Evolutionary conservation across 202 grass and related monocot species (phyloP).

Genomic region (Panicum hallii): DNA sequence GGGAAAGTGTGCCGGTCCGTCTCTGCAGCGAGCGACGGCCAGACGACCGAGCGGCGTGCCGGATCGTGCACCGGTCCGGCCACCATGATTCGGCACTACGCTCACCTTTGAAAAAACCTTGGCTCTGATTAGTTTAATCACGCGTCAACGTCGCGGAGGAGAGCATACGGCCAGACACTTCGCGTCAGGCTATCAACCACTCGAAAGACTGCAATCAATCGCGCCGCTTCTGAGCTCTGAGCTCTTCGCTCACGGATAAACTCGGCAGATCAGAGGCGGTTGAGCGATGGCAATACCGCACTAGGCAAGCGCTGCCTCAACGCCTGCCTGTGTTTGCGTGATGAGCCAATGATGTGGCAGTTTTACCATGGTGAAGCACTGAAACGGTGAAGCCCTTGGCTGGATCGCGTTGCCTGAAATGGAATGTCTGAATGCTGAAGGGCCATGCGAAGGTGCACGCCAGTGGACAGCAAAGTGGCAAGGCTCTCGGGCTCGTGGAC

Average conservation of each 20-base stretch:
- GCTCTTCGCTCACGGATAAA: background rate
- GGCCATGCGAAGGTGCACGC: background rate
- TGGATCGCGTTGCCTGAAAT: background rate
- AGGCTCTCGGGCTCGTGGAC: background rate
- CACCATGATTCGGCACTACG: background rate
- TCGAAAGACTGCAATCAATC: conserved; percentile 4
- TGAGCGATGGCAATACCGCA: background rate
- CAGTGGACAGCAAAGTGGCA: background rate
- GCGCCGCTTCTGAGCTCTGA: too few species aligned
- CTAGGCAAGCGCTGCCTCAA: background rate
- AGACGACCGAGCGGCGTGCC: conserved; percentile 21
- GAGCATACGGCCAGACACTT: background rate
- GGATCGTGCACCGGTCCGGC: conserved; percentile 27
- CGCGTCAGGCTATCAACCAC: background rate
- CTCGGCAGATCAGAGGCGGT: background rate
- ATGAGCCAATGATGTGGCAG: background rate
- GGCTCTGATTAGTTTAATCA: conserved; percentile 29
- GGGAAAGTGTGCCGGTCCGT: conserved; percentile 33
- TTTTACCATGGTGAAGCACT: background rate
- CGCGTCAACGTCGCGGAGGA: conserved; percentile 1
- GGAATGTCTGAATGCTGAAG: conserved; percentile 10
- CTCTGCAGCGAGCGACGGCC: background rate
- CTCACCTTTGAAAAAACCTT: background rate
- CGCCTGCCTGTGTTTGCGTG: background rate
- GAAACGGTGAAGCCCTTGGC: background rate